A percentile compares a stretch with the other conserved stretches of the same genome.
phyloP scores from a whole-genome alignment of 306 rosid species.

The Potentilla sterilis region DNA sequence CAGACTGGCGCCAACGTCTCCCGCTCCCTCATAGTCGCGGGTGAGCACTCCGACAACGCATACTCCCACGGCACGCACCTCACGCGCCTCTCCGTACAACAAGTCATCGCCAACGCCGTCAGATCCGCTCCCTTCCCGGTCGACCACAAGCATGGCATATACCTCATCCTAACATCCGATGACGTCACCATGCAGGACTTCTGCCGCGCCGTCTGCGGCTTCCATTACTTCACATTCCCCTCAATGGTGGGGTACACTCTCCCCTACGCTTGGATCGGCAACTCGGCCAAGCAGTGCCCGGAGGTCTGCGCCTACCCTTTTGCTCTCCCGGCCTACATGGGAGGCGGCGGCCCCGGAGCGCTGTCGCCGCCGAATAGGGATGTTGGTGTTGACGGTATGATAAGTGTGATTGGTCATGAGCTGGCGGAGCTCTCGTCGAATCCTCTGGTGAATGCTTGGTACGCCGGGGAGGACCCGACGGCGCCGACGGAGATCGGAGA shows the following conservation, averaged over 20 bases:
- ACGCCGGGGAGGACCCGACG: constrained; percentile 94
- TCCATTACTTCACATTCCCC: constrained; percentile 90
- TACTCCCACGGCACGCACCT: constrained; percentile 64
- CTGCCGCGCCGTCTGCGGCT: constrained; percentile 92
- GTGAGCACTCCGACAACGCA: constrained; percentile 51
- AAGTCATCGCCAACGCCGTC: constrained; percentile 71
- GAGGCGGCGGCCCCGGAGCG: constrained; percentile 61
- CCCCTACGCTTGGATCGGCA: constrained; percentile 93
- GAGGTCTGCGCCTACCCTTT: constrained; percentile 95
- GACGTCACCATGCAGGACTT: constrained; percentile 79
- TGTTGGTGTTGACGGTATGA: constrained; percentile 57
- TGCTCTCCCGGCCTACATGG: constrained; percentile 79
- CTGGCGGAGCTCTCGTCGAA: constrained; percentile 56
- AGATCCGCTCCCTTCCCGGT: constrained; percentile 62
- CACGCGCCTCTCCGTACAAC: constrained; percentile 72
- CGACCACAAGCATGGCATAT: constrained; percentile 81
- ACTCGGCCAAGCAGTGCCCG: constrained; percentile 85
- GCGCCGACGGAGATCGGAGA: constrained; percentile 96
- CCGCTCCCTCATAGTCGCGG: constrained; percentile 58
- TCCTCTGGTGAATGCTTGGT: constrained; percentile 81
- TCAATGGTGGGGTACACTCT: constrained; percentile 82
- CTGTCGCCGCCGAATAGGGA: constrained; percentile 53
- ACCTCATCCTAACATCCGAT: constrained; percentile 58
- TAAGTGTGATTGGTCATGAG: constrained; percentile 59
- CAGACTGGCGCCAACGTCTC: constrained; percentile 91